Conservation (phyloP, 1,284 basidiomycete genomes). For the Xerocomus nothofagi region DNA sequence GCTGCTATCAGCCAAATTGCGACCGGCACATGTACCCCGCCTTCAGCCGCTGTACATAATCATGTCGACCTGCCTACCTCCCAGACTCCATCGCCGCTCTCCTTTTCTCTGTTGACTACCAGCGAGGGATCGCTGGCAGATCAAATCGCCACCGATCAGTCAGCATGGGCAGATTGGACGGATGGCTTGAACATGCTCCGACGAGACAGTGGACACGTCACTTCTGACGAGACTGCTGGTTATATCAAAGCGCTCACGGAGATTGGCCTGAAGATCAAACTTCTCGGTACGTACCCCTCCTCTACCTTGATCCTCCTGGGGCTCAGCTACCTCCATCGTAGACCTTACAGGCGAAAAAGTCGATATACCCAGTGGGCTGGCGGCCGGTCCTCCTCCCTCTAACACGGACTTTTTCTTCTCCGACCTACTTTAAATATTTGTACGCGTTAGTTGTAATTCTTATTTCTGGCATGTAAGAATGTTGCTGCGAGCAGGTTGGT, state of each 20-base stretch:
- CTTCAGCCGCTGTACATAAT: constrained; percentile 60
- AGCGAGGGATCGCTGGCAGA: constrained; percentile 81
- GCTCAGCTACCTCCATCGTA: constrained; percentile 32
- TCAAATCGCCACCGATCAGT: constrained; percentile 81
- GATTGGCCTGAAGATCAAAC: constrained; percentile 91
- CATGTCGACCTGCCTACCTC: constrained; percentile 57
- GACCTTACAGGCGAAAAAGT: constrained; percentile 90
- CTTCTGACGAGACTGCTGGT: constrained; percentile 81
- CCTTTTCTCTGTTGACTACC: constrained; percentile 76
- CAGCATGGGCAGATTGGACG: constrained; percentile 93
- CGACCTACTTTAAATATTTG: constrained; percentile 42
- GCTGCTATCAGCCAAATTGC: constrained; percentile 76
- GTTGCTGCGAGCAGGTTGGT: not conserved
- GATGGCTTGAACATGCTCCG: constrained; percentile 91
- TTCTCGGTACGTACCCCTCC: constrained; percentile 64
- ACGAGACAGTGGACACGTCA: constrained; percentile 76
- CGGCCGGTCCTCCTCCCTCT: constrained; percentile 69
- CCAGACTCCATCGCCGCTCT: constrained; percentile 64
- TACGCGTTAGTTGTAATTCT: constrained; percentile 12
- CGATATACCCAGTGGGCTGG: constrained; percentile 82
- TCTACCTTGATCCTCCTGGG: not conserved
- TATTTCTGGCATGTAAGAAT: constrained; percentile 5
- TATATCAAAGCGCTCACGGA: constrained; percentile 88
- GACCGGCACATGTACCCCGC: constrained; percentile 73
- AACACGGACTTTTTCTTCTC: constrained; percentile 90